phyloP scores from a whole-genome alignment of 2,329 filamentous ascomycete species.

The Coniella lustricola region DNA sequence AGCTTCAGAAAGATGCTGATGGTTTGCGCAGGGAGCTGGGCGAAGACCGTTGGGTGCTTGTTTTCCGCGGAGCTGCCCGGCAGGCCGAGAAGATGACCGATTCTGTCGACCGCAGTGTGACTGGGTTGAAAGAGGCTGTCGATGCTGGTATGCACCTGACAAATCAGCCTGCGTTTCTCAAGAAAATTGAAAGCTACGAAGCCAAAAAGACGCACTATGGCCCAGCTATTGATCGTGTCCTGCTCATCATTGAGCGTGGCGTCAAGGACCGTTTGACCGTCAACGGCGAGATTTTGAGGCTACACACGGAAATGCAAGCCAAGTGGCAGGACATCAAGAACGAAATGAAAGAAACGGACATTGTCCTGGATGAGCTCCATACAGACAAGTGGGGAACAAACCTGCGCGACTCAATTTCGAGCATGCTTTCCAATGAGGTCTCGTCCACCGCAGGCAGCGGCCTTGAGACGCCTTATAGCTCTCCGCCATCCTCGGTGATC shows the following conservation, averaged over 20 bases:
- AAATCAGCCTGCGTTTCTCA: slow-evolving; percentile 61
- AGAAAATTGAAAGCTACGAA: slow-evolving; percentile 89
- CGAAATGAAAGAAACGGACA: slow-evolving; percentile 71
- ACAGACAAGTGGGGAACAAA: slow-evolving; percentile 60
- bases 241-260: slow-evolving; percentile 92
- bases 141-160: slow-evolving; percentile 68
- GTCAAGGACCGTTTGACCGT: slow-evolving; percentile 91
- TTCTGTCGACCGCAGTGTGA: slow-evolving; percentile 80
- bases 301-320: slow-evolving; percentile 79
- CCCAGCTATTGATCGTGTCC: slow-evolving; percentile 82
- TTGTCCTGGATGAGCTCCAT: slow-evolving; percentile 65
- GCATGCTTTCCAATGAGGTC: slow-evolving; percentile 76
- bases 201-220: slow-evolving; percentile 93
- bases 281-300: slow-evolving; percentile 85
- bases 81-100: slow-evolving; percentile 97
- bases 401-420: slow-evolving; percentile 86
- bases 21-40: slow-evolving; percentile 82
- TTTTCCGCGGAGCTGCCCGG: slow-evolving; percentile 85
- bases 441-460: slow-evolving; percentile 60
- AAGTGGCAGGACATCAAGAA: slow-evolving; percentile 71
- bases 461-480: slow-evolving; percentile 64
- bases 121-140: slow-evolving; percentile 73
- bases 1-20: slow-evolving; percentile 84
- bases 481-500: slow-evolving; percentile 54
- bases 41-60: slow-evolving; percentile 92